Evolutionary conservation across 306 rosid species (phyloP).

Genomic region (Prunus armeniaca): DNA sequence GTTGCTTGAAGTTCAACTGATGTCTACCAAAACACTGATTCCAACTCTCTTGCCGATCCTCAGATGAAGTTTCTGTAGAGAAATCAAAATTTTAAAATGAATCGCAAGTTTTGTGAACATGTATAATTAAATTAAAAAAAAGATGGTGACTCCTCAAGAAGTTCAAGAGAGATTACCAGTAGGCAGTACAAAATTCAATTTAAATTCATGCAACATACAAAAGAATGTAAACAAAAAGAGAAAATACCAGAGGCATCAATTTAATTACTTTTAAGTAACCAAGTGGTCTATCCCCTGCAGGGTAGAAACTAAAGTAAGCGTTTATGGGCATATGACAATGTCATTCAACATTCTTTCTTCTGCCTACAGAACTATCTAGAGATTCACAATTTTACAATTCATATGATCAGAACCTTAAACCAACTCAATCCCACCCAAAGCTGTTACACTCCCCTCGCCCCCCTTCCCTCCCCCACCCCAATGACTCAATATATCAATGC

Average conservation of each 20-base stretch:
- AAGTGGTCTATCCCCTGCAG: background rate
- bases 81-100: constrained; percentile 16
- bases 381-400: background rate
- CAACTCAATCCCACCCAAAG: background rate
- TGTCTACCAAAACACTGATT: constrained; percentile 51
- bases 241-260: background rate
- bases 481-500: constrained; percentile 3
- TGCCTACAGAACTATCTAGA: background rate
- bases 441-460: background rate
- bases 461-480: background rate
- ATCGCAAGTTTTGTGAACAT: constrained; percentile 7
- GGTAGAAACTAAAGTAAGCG: background rate
- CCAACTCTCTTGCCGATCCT: constrained; percentile 60
- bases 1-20: constrained; percentile 48
- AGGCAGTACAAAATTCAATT: background rate
- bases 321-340: background rate
- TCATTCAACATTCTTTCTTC: background rate
- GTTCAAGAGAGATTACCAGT: constrained; percentile 16
- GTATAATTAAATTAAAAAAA: background rate
- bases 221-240: background rate
- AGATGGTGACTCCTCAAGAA: constrained; percentile 13
- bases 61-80: constrained; percentile 48
- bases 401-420: background rate
- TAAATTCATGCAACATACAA: constrained; percentile 4
- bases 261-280: background rate